Percentiles rank a stretch among this genome's conserved stretches.
Conservation (phyloP, 805 yeast genomes). For the Ascoidea rubescens region DNA sequence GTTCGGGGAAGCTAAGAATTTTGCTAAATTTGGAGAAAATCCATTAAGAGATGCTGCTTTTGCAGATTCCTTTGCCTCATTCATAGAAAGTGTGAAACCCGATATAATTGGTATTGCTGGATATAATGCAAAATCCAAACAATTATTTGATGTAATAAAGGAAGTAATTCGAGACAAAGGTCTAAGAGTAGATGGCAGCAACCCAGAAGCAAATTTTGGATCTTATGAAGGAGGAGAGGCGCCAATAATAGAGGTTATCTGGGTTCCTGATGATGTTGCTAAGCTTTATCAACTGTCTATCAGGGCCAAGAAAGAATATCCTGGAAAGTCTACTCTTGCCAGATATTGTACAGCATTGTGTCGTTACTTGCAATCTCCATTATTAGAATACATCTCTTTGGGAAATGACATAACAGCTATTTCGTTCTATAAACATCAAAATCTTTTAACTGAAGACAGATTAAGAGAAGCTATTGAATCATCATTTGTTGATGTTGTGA, state of each 20-base stretch:
- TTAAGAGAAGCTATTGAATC: constrained; percentile 58
- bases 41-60: constrained; percentile 50
- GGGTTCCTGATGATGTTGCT: constrained; percentile 91
- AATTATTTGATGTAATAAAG: constrained; percentile 39
- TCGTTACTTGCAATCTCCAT: constrained; percentile 86
- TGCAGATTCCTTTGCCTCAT: constrained; percentile 42
- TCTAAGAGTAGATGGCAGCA: constrained; percentile 32
- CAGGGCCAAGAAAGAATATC: constrained; percentile 63
- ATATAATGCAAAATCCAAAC: constrained; percentile 58
- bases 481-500: constrained; percentile 78
- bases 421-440: constrained; percentile 61
- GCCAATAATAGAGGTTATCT: constrained; percentile 55
- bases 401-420: constrained; percentile 62
- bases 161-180: constrained; percentile 44
- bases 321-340: constrained; percentile 69
- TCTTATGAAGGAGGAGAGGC: constrained; percentile 16
- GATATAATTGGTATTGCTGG: constrained; percentile 90
- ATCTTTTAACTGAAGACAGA: constrained; percentile 47
- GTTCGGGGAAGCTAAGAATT: constrained; percentile 64
- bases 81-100: constrained; percentile 56
- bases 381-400: constrained; percentile 74
- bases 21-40: constrained; percentile 63
- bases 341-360: constrained; percentile 84
- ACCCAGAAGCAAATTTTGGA: constrained; percentile 18
- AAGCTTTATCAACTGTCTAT: constrained; percentile 71